Evolutionary conservation across 805 yeast species (phyloP).

Genomic region (Cyberlindnera xishuangbannaensis): DNA sequence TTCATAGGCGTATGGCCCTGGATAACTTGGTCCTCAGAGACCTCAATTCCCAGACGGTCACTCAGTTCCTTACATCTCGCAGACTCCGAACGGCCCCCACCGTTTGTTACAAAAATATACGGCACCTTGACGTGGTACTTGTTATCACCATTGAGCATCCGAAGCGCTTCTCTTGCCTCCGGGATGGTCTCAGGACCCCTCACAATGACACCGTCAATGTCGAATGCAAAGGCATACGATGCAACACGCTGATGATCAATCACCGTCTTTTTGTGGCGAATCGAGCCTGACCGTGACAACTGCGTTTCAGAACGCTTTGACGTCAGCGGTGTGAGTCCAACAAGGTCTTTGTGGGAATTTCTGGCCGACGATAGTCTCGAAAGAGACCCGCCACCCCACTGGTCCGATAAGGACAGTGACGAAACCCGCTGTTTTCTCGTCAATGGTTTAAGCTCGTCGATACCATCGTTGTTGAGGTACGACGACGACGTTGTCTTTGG

Average conservation of each 20-base stretch:
- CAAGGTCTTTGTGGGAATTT: conserved; percentile 25
- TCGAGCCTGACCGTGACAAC: conserved; percentile 22
- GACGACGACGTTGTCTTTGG: conserved; percentile 45
- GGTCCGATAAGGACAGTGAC: conserved; percentile 64
- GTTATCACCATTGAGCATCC: conserved; percentile 71
- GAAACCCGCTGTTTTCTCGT: conserved; percentile 59
- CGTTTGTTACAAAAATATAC: conserved; percentile 82
- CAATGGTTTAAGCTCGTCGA: conserved; percentile 59
- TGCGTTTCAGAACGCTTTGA: conserved; percentile 12
- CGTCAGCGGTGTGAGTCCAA: conserved; percentile 22
- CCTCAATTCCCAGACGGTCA: conserved; percentile 49
- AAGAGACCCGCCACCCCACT: conserved; percentile 46
- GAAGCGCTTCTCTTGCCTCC: conserved; percentile 68
- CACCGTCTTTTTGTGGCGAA: conserved; percentile 40
- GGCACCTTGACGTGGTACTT: conserved; percentile 74
- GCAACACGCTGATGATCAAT: conserved; percentile 72
- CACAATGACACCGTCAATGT: conserved; percentile 86
- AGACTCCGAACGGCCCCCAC: conserved; percentile 82
- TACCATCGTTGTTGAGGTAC: conserved; percentile 67
- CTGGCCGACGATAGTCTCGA: conserved; percentile 25
- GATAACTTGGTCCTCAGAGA: conserved; percentile 74
- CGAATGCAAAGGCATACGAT: conserved; percentile 85
- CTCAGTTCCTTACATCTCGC: conserved; percentile 69
- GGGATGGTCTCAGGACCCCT: conserved; percentile 83
- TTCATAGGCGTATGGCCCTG: conserved; percentile 95